Conservation (phyloP, 2,329 filamentous ascomycete species). For the Chaetomium sp. region DNA sequence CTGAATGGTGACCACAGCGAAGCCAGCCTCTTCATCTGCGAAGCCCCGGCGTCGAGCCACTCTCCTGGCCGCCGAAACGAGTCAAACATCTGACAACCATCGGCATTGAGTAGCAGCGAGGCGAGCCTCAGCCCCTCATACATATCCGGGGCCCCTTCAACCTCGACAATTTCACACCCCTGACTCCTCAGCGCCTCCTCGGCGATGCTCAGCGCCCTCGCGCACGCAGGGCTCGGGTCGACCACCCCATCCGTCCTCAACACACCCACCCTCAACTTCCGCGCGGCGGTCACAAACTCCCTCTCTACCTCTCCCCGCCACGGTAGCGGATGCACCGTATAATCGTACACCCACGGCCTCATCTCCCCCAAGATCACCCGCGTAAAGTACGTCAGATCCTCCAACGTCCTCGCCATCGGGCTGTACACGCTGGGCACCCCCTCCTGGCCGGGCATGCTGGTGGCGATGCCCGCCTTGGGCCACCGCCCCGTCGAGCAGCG, state of each 20-base stretch:
- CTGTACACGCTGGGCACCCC: conserved; percentile 87
- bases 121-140: conserved; percentile 77
- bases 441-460: conserved; percentile 91
- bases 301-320: conserved; percentile 68
- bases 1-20: conserved; percentile 72
- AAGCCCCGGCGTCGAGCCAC: conserved; percentile 75
- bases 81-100: conserved; percentile 79
- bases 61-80: conserved; percentile 77
- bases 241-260: conserved; percentile 81
- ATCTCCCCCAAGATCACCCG: conserved; percentile 70
- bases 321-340: conserved; percentile 78
- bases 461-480: conserved; percentile 81
- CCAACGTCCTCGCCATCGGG: conserved; percentile 85
- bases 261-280: conserved; percentile 71
- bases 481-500: conserved; percentile 87
- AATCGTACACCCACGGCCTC: conserved; percentile 87
- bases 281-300: conserved; percentile 65
- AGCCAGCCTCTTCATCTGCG: conserved; percentile 74
- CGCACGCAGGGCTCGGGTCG: conserved; percentile 82
- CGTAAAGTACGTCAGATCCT: conserved; percentile 83
- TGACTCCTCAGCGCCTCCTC: conserved; percentile 67
- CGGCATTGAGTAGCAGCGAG: conserved; percentile 78
- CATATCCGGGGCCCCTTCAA: conserved; percentile 63
- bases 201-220: conserved; percentile 71
- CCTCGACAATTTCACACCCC: conserved; percentile 73